Base-by-base conservation (phyloP, 768 basidiomycete genomes). In the Lentinus brumalis region DNA sequence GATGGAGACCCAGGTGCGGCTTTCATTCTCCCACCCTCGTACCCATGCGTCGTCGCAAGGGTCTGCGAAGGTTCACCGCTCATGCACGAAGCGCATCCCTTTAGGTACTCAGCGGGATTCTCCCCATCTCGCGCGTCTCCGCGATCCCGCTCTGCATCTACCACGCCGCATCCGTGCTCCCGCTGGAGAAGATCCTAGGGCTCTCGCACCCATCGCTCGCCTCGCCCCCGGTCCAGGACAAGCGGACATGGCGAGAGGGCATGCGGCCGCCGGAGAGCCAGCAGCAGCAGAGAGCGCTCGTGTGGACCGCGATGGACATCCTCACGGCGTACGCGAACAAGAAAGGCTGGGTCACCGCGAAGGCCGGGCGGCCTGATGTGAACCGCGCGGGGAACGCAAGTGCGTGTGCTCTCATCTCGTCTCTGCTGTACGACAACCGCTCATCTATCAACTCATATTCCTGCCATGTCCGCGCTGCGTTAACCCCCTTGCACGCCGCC, bases 381-480 rank as follows among this genome's bases (percentile, higher is more conserved):
- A 88, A 93, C 69, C 84, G 96, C 44, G 92, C 96, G 3, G 96
- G 94, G 35, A 96, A 96, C 71, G 85, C 87, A 11, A 87, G 94
- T 94, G 71, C 72, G 92, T 83, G 8, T 55, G 46, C 26, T 49
- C 21, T 44, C 42, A 16, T 49, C 21, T 44, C 42, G 14, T 44
- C 42, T 18, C 42, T 44, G 8, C 14, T 44, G n/a, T 30, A 55
- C 53, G 31, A 26, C 58, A 59, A 26, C 8, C 42, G 31, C 35
- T 7, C 18, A 14, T 46, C 12, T n/a, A 14, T 39, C 50, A 8
- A 26, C 32, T 6, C 12, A n/a, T 42, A 3, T 10, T 14, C 12
- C 4, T 54, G 15, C 35, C 5, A 38, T n/a, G 44, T 2, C 35
- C 32, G 18, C 41, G 29, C 14, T 16, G 14, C 41, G 6, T 56